Evolutionary conservation across 805 yeast genomes (phyloP), one percentile per base, ranked within the genome.

Genomic region (Metschnikowia hibisci): DNA sequence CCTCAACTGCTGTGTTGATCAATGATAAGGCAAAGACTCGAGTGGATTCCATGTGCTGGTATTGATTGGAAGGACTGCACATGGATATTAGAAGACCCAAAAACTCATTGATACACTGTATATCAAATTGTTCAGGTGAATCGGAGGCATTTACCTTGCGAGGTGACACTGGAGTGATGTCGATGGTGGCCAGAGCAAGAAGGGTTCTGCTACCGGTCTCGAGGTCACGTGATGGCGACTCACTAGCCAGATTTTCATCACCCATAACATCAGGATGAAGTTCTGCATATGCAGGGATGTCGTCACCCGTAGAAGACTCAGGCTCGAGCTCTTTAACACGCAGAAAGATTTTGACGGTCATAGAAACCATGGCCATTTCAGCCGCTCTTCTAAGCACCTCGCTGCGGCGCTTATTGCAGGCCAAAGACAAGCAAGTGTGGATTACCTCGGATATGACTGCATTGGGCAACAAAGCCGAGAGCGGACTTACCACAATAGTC

Each of bases 351-450:
- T 78, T 73, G 31, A 81, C 75, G 0, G 95, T 82, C 36, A 89
- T 82, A 2, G 81, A 66, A 30, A 78, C 69, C 74, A 88, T 75
- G 0, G 95, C 77, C 68, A 84, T 76, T 57, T 90, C 97, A 0
- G 98, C 97, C 0, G 95, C 84, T 47, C 84, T 78, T 55, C 98
- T 74, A 45, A 93, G 73, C 6, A 90, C 87, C 53, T 91, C 98
- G 46, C 95, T 82, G 60, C 97, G 77, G 60, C 90, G 78, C 66
- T 87, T 87, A 61, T 93, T 95, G 57, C 95, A 87, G 2, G 97
- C 96, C 63, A 93, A 75, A 4, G 95, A 83, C 58, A 93, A 75
- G 45, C 96, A 87, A 0, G 97, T 90, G 56, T 91, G 96, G 23
- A 90, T 78, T 22, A 89, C 89, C 58, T 91, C 97, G 49, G 86